These are phyloP conservation scores for Hypoxylon cercidicola DNA, from an alignment of 495 filamentous ascomycete genomes.

Conservation along the genomic window DNA sequence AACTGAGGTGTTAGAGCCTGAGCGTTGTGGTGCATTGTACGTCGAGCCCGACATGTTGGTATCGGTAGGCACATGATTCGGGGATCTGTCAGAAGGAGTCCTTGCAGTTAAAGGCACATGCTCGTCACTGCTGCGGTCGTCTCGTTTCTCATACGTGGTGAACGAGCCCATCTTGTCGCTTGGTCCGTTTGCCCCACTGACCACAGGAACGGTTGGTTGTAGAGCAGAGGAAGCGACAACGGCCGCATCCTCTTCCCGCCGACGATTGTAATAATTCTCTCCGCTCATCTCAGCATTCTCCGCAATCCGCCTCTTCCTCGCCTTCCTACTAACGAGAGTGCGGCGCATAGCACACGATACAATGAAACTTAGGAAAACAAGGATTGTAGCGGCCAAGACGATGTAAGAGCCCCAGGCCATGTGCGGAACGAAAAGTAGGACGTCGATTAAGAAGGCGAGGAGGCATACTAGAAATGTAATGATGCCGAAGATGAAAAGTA, in stretches of 20 bases:
- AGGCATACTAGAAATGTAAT: slow-evolving; percentile 86
- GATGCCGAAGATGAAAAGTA: slow-evolving; percentile 84
- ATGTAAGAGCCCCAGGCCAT: slow-evolving; percentile 95
- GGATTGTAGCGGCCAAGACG: slow-evolving; percentile 88
- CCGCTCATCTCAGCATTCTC: slow-evolving; percentile 97
- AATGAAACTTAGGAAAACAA: slow-evolving; percentile 83
- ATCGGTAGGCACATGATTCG: slow-evolving; percentile 49
- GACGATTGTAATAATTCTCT: slow-evolving; percentile 85
- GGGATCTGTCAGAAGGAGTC: slow-evolving; percentile 63
- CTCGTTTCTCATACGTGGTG: slow-evolving; percentile 78
- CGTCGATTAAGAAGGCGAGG: slow-evolving; percentile 91
- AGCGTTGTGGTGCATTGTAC: slow-evolving; percentile 37
- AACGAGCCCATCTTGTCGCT: slow-evolving; percentile 75
- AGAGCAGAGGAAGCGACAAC: slow-evolving; percentile 53
- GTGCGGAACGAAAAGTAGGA: slow-evolving; percentile 96
- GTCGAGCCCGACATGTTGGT: slow-evolving; percentile 49
- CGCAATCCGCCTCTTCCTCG: slow-evolving; percentile 87
- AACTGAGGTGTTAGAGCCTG: slow-evolving; percentile 50
- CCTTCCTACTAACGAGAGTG: slow-evolving; percentile 90
- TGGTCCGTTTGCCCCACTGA: slow-evolving; percentile 60
- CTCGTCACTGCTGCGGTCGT: slow-evolving; percentile 76
- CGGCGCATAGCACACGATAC: slow-evolving; percentile 97
- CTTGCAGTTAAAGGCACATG: slow-evolving; percentile 80
- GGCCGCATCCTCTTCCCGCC: slow-evolving; percentile 62
- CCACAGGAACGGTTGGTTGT: slow-evolving; percentile 65